Evolutionary conservation across 129 eudicot genomes (phyloP).

Genomic region (Gnaphalium uliginosum): DNA sequence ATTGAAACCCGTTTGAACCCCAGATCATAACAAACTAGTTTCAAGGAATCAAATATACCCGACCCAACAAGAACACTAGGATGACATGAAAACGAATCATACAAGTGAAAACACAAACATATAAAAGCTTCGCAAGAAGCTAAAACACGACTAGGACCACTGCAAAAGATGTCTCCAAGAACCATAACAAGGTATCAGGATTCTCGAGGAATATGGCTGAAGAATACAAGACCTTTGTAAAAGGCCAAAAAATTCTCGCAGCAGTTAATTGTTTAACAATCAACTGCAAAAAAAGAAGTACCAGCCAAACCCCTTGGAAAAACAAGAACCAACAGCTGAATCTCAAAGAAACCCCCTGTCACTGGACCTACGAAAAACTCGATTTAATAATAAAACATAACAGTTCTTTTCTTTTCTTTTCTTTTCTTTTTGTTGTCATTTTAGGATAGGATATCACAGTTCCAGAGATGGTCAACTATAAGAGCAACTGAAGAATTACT

Average conservation of each 20-base stretch:
- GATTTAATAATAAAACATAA: conserved; percentile 24
- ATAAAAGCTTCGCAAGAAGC: conserved; percentile 34
- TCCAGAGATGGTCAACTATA: conserved; percentile 49
- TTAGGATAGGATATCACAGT: conserved; percentile 68
- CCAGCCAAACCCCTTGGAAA: conserved; percentile 50
- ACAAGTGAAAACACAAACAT: conserved; percentile 12
- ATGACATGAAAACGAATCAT: conserved; percentile 26
- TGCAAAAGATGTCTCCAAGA: conserved; percentile 28
- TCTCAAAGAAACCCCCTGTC: conserved; percentile 26
- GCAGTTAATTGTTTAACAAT: conserved; percentile 43
- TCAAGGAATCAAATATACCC: conserved; percentile 34
- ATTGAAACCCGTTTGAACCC: conserved; percentile 22
- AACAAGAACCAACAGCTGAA: conserved; percentile 44
- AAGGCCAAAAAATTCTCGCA: conserved; percentile 49
- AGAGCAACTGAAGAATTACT: conserved; percentile 45
- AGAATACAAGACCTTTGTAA: conserved; percentile 33
- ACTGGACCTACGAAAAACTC: conserved; percentile 53
- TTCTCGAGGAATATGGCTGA: conserved; percentile 48
- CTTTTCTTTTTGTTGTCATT: background rate
- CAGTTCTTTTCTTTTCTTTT: too few relatives aligned
- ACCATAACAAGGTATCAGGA: conserved; percentile 41
- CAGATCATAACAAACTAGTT: conserved; percentile 32
- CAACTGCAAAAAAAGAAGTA: conserved; percentile 61
- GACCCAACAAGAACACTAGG: conserved; percentile 5
- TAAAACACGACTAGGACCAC: conserved; percentile 32